A percentile compares a stretch with the other conserved stretches of the same genome.
Evolutionary conservation across 2,329 filamentous ascomycete species (phyloP).

Genomic region (Ustulina deusta): DNA sequence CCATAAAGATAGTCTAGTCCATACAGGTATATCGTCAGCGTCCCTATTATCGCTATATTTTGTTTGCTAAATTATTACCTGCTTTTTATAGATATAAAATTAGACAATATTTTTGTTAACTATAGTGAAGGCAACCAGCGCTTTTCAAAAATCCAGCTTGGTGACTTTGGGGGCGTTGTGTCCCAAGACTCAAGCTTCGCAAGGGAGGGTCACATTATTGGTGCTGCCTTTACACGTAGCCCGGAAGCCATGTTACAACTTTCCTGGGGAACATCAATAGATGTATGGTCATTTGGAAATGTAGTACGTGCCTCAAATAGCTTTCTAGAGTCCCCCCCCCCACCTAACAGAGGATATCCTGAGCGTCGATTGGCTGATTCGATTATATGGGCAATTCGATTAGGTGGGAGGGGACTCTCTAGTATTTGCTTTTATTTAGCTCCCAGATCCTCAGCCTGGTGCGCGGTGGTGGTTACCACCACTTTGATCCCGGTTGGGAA

Average conservation of each 20-base stretch:
- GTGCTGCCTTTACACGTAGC: constrained; percentile 43
- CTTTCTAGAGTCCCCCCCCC: too few species aligned
- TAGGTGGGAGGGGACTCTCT: too few species aligned
- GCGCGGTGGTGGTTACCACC: constrained; percentile 44
- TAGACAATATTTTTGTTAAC: constrained; percentile 47
- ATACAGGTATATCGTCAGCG: constrained; percentile 40
- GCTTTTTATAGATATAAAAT: constrained; percentile 43
- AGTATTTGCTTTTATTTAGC: constrained; percentile 14
- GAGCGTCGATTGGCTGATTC: too few species aligned
- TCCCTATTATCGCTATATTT: constrained; percentile 1
- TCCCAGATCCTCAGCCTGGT: constrained; percentile 44
- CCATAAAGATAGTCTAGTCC: constrained; percentile 45
- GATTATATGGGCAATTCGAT: too few species aligned
- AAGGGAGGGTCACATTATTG: constrained; percentile 43
- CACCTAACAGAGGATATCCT: too few species aligned
- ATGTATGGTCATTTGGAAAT: constrained; percentile 49
- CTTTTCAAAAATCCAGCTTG: constrained; percentile 46
- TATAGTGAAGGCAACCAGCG: constrained; percentile 36
- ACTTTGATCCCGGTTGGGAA: constrained; percentile 44
- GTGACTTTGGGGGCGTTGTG: constrained; percentile 45
- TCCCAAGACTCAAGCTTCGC: constrained; percentile 43
- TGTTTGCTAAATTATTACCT: constrained; percentile 22
- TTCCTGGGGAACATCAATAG: constrained; percentile 44
- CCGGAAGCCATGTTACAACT: constrained; percentile 45
- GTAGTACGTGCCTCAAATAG: constrained; percentile 32